Base-by-base conservation (phyloP, 2,329 filamentous ascomycete species). In the Penicillium olsonii region DNA sequence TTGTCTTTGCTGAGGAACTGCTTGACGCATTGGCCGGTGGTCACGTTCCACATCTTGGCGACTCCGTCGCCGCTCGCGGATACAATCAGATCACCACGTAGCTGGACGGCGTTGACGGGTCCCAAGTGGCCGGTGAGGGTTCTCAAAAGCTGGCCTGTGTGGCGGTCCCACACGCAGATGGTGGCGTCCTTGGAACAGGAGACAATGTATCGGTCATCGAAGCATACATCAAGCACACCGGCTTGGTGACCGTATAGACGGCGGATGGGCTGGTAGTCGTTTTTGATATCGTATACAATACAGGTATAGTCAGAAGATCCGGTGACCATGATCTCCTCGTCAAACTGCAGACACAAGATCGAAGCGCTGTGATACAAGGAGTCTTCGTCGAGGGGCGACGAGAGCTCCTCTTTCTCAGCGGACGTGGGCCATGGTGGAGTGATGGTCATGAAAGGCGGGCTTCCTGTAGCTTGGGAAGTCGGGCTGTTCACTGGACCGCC, bases 131-230 rank as follows among this genome's bases (percentile, higher is more conserved):
- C 94, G 29, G 83, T 82, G 41, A 99, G 81, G 63, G 89, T 87
- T 63, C 88, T 89, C 40, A 95, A 72, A 39, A 95, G 78, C 9
- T 76, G 75, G 29, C 90, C 89, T 0, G 89, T 94, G 47, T 82
- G 75, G 38, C 94, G 88, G 65, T 96, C 89, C 92, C 92, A 97
- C 19, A 99, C 85, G 66, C 92, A 95, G 66, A 99, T 95, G 55
- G 83, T 92, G 34, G 87, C 85, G 72, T 99, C 94, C 73, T 99
- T 99, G 68, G 90, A 96, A 77, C 94, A 99, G 5, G 92, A 96
- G 42, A 97, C 87, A 63, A 99, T 96, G 72, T 95, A 87, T 61
- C 87, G 86, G 56, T 90, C 84, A 68, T 99, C 91, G 57, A 99
- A 92, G 57, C 90, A 92, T 9, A 99, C 85, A 67, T 99, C 94